phyloP scores from a whole-genome alignment of 352 stramenopile species.

The Phytophthora syringae region DNA sequence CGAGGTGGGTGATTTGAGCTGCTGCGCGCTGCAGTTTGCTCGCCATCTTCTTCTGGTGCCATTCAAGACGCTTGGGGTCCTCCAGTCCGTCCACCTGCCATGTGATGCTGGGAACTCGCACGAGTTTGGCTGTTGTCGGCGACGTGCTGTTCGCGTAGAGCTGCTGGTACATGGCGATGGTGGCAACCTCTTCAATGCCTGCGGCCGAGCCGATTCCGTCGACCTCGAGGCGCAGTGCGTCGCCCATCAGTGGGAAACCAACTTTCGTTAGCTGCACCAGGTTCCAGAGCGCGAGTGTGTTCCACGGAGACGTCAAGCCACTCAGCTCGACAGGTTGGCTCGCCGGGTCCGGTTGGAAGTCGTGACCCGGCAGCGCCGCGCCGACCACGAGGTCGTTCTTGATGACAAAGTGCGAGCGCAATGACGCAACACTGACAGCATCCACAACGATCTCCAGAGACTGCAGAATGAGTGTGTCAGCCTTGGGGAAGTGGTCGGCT shows the following conservation, averaged over 20 bases:
- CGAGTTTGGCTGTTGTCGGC: slow-evolving; percentile 80
- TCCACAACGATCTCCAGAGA: slow-evolving; percentile 92
- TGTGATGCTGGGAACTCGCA: slow-evolving; percentile 74
- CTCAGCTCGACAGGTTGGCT: slow-evolving; percentile 67
- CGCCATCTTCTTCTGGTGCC: slow-evolving; percentile 96
- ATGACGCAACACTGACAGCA: slow-evolving; percentile 50
- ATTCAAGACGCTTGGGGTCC: slow-evolving; percentile 77
- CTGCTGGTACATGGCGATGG: slow-evolving; percentile 92
- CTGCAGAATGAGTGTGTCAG: slow-evolving; percentile 82
- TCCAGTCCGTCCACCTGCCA: slow-evolving; percentile 84
- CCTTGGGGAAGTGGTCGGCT: slow-evolving; percentile 53
- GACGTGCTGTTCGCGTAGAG: slow-evolving; percentile 56
- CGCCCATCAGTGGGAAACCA: slow-evolving; percentile 90
- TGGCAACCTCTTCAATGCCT: slow-evolving; percentile 94
- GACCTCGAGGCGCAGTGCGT: slow-evolving; percentile 72
- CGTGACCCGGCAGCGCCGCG: slow-evolving; percentile 86
- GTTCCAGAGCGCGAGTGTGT: slow-evolving; percentile 96
- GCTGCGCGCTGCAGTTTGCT: slow-evolving; percentile 91
- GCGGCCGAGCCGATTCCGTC: slow-evolving; percentile 43
- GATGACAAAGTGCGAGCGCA: slow-evolving; percentile 74
- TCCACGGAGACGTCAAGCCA: slow-evolving; percentile 94
- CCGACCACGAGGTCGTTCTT: slow-evolving; percentile 90
- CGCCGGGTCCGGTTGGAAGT: slow-evolving; percentile 38
- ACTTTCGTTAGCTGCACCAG: slow-evolving; percentile 89
- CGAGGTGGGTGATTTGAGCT: slow-evolving; percentile 74